Percentiles rank a stretch among this genome's conserved stretches.
phyloP scores from a whole-genome alignment of 1,284 basidiomycete species.

The Apiotrichum akiyoshidainum region DNA sequence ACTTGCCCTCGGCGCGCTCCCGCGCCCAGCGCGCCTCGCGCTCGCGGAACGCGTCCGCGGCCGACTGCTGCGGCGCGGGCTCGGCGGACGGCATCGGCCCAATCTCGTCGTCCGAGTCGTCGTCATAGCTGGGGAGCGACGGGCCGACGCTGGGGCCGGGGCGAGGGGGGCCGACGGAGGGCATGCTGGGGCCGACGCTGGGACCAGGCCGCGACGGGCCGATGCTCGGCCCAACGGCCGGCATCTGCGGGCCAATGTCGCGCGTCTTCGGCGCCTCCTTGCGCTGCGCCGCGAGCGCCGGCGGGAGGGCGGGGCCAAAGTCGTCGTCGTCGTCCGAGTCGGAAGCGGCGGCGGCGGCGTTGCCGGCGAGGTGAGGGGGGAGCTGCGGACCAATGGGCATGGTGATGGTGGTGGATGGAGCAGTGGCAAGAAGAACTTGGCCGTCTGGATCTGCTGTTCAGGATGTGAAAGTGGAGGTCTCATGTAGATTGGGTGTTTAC shows the following conservation, averaged over 20 bases:
- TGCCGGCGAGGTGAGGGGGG: conserved; percentile 12
- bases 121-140: conserved; percentile 8
- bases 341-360: conserved; percentile 18
- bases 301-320: conserved; percentile 61
- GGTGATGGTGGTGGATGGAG: background rate
- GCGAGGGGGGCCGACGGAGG: background rate
- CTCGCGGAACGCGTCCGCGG: conserved; percentile 73
- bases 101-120: conserved; percentile 35
- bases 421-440: background rate
- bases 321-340: conserved; percentile 65
- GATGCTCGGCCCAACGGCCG: background rate
- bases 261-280: conserved; percentile 9
- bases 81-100: conserved; percentile 22
- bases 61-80: conserved; percentile 38
- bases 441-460: too few species aligned
- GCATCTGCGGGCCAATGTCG: conserved; percentile 9
- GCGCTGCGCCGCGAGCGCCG: conserved; percentile 33
- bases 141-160: background rate
- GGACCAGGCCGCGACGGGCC: conserved; percentile 8
- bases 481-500: background rate
- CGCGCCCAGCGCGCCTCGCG: conserved; percentile 64
- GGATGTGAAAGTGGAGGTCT: background rate
- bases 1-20: conserved; percentile 57
- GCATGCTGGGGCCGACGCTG: background rate
- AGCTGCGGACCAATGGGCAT: conserved; percentile 23